A percentile compares a stretch with the other conserved stretches of the same genome.
These are phyloP conservation scores for Linnemannia schmuckeri DNA, from an alignment of 192 early-diverging fungal genomes.

Conservation along the genomic window DNA sequence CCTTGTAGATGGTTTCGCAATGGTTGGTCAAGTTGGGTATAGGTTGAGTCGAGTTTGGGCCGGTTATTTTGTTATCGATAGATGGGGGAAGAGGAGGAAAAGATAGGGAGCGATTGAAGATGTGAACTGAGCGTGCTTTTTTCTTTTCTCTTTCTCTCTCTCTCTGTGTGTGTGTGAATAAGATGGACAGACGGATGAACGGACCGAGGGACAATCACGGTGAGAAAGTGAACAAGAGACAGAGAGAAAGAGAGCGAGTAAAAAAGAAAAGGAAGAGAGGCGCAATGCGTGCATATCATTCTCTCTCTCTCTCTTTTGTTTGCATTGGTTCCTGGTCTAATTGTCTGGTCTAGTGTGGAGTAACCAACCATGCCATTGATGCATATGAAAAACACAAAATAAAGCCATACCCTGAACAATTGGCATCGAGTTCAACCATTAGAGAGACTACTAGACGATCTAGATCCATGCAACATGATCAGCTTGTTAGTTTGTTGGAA, in stretches of 20 bases:
- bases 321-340: background rate
- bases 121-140: too few relatives aligned
- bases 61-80: background rate
- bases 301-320: background rate
- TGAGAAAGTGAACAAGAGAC: background rate
- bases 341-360: background rate
- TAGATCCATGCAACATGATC: background rate
- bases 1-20: background rate
- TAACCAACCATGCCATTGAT: background rate
- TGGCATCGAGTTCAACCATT: background rate
- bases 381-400: background rate
- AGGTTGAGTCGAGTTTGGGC: background rate
- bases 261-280: background rate
- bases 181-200: background rate
- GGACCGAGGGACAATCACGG: background rate
- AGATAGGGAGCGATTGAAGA: too few relatives aligned
- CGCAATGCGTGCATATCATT: background rate
- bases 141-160: too few relatives aligned
- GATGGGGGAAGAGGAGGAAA: background rate
- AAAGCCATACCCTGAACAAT: background rate
- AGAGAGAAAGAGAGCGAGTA: background rate
- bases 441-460: background rate
- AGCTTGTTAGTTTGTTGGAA: background rate
- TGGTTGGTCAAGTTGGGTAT: background rate
- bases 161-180: too few relatives aligned